A percentile compares a stretch with the other conserved stretches of the same genome.
phyloP scores from a whole-genome alignment of 1,284 basidiomycete genomes.

The Coniophora puteana region DNA sequence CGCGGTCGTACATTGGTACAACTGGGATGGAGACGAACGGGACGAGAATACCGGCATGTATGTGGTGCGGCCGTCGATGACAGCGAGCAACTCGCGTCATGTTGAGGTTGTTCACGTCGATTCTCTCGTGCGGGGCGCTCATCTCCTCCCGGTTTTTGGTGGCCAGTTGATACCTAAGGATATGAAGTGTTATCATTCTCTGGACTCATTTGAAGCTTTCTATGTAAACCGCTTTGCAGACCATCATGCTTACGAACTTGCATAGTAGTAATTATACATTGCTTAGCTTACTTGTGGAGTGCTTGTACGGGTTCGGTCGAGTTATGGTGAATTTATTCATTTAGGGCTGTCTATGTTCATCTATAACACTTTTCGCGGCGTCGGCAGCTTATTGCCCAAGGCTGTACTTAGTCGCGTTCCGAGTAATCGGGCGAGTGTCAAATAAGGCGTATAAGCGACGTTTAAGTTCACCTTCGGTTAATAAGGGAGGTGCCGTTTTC shows the following conservation, averaged over 20 bases:
- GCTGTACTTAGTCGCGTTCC: no score
- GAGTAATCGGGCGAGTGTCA: no score
- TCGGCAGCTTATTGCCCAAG: no score
- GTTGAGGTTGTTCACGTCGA: no score
- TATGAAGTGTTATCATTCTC: slow-evolving; percentile 5
- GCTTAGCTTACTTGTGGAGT: neutral
- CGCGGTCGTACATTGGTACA: slow-evolving; percentile 7
- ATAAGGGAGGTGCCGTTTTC: no score
- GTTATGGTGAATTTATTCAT: neutral
- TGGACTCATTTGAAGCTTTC: slow-evolving; percentile 4
- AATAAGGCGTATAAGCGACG: no score
- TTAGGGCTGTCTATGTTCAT: neutral
- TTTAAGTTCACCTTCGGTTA: no score
- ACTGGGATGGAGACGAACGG: slow-evolving; percentile 4
- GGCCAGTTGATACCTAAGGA: neutral
- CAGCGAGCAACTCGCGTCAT: no score
- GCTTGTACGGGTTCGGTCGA: neutral
- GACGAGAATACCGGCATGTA: slow-evolving; percentile 9
- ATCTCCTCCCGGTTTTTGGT: slow-evolving; percentile 7
- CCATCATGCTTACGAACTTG: neutral
- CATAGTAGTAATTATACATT: neutral
- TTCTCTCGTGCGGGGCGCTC: no score
- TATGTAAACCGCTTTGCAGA: slow-evolving; percentile 11
- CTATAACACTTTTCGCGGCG: no score
- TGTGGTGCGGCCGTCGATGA: slow-evolving; percentile 6